Conservation (phyloP, 1,139 yeast species). For the Candida sojae region DNA sequence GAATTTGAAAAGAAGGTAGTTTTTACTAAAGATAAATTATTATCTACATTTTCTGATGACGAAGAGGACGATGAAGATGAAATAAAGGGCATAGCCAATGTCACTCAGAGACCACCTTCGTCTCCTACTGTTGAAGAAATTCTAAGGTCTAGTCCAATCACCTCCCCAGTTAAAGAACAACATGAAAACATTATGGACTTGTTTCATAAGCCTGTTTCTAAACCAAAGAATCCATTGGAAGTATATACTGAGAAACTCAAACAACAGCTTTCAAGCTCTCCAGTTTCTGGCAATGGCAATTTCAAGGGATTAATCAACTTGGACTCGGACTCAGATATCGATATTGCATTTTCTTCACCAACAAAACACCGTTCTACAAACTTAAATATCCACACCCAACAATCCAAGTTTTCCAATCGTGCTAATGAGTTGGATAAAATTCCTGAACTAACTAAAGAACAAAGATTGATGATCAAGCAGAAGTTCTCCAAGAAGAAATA, state of each 20-base stretch:
- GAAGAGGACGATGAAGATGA: constrained; percentile 19
- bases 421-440: constrained; percentile 19
- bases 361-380: constrained; percentile 6
- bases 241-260: constrained; percentile 36
- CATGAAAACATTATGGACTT: constrained; percentile 19
- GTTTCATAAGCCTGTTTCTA: constrained; percentile 13
- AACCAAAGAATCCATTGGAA: constrained; percentile 33
- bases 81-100: constrained; percentile 2
- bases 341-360: constrained; percentile 14
- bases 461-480: constrained; percentile 35
- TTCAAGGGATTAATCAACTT: constrained; percentile 19
- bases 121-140: constrained; percentile 13
- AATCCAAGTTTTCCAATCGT: constrained; percentile 13
- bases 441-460: constrained; percentile 41
- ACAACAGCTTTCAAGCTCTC: constrained; percentile 25
- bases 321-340: constrained; percentile 22
- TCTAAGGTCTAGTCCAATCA: constrained; percentile 17
- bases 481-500: constrained; percentile 28
- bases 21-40: constrained; percentile 34
- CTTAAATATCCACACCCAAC: neutral
- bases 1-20: constrained; percentile 27
- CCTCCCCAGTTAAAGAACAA: constrained; percentile 34
- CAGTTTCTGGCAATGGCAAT: constrained; percentile 18
- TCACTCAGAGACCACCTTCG: constrained; percentile 2
- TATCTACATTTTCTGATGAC: constrained; percentile 36